phyloP scores from a whole-genome alignment of 78 protist genomes.

The Tieghemostelium lacteum region DNA sequence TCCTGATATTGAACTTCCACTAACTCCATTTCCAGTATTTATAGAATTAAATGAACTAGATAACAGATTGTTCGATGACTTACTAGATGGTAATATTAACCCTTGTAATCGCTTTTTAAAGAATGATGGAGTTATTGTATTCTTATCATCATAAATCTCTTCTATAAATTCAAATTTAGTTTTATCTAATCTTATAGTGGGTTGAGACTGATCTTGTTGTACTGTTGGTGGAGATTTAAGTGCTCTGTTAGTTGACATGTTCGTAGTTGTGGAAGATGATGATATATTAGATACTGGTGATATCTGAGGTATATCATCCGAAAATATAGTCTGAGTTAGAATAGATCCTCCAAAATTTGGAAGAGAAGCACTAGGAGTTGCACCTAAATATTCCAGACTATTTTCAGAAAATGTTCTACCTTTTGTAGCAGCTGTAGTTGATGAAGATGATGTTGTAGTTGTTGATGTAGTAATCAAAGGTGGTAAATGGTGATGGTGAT shows the following conservation, averaged over 20 bases:
- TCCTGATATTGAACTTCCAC: not conserved
- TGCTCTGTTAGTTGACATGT: not conserved
- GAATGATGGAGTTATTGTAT: not conserved
- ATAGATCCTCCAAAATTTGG: no score
- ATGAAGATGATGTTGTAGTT: not conserved
- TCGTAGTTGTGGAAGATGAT: no score
- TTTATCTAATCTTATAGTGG: no score
- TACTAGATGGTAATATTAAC: not conserved
- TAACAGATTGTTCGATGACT: not conserved
- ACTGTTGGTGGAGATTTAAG: not conserved
- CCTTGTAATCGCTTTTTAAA: constrained; percentile 12
- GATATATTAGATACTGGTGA: no score
- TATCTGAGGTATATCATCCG: not conserved
- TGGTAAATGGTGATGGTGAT: constrained; percentile 2
- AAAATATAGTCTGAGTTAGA: no score
- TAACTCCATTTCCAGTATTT: no score
- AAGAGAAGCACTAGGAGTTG: no score
- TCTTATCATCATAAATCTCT: constrained; percentile 28
- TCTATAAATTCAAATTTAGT: constrained; percentile 44
- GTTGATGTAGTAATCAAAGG: not conserved
- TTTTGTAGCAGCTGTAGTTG: not conserved
- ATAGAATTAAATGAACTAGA: no score
- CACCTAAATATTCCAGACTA: not conserved
- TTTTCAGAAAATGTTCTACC: constrained; percentile 2
- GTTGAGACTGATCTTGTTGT: no score